A percentile compares a stretch with the other conserved stretches of the same genome.
Evolutionary conservation across 2,329 filamentous ascomycete genomes (phyloP).

Genomic region (Talaromyces sp.): DNA sequence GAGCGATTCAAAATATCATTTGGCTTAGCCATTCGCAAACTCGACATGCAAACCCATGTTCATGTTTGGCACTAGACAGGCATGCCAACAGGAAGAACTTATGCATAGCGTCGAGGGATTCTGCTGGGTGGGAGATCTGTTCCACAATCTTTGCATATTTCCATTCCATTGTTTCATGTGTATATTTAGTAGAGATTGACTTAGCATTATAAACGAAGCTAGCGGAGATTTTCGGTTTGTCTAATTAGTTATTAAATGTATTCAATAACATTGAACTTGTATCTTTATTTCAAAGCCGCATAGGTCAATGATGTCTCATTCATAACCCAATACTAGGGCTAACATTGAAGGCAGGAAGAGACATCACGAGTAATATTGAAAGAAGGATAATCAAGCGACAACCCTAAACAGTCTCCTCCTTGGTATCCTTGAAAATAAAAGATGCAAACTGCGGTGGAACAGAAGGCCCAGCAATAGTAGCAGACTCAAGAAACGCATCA

Average conservation of each 20-base stretch:
- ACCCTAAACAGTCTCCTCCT: background rate
- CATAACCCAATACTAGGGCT: background rate
- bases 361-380: background rate
- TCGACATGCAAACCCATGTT: background rate
- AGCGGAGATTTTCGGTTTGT: background rate
- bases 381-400: background rate
- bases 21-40: background rate
- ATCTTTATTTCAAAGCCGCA: background rate
- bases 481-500: constrained; percentile 1
- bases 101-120: background rate
- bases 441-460: constrained; percentile 1
- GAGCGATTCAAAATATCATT: background rate
- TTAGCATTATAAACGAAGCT: background rate
- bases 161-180: background rate
- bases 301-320: background rate
- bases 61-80: background rate
- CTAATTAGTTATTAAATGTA: background rate
- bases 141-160: constrained; percentile 15
- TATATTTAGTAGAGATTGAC: background rate
- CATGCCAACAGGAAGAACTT: background rate
- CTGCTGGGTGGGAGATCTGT: background rate
- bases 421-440: constrained; percentile 8
- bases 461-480: constrained; percentile 3
- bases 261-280: background rate
- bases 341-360: background rate